Base-by-base conservation (phyloP, 768 basidiomycete genomes). In the Boletus tylopilopsis region DNA sequence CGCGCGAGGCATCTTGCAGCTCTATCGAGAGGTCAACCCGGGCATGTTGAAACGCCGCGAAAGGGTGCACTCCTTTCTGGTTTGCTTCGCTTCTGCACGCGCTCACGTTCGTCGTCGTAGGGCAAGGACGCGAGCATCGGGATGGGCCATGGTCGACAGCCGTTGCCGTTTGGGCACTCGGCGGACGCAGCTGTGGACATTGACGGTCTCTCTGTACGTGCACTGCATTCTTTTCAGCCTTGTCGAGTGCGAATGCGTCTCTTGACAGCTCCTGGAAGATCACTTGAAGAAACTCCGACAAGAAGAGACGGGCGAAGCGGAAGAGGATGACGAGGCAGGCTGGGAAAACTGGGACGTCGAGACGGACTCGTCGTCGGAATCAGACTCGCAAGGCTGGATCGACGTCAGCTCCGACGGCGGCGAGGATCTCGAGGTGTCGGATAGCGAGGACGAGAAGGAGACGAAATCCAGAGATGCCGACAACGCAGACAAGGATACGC, bases 1-100 rank as follows among this genome's bases (percentile, higher is more conserved):
- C 38, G 85, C 91, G 3, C 76, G 96, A 23, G 90, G 93, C 13
- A 64, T 99, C 40, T 69, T 98, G 44, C 90, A 88, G 64, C 73
- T 98, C 15, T 99, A 90, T 72, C 77, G 96, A n/a, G 94, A 98
- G 60, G 89, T 95, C 50, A 96, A 97, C 66, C 96, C 96, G 2
- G 84, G 82, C 7, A 79, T 98, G 80, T 74, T 99, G 59, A 95
- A 92, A 68, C 76, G 83, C 54, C 75, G 91, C 49, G 95, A 98
- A 63, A 72, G 94, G 58, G 90, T 90, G 55, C 44, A 84, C 64
- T 21, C 25, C 32, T 47, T 11, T 49, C 42, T 27, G n/a, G 3
- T 45, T 40, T 25, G 10, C 4, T 12, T n/a, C n/a, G n/a, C n/a
- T 21, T 19, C 21, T 21, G n/a, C 21, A 4, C 11, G 9, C 21